A percentile compares a stretch with the other conserved stretches of the same genome.
Conservation (phyloP, 1,284 basidiomycete genomes). For the Spongispora temasekensis region DNA sequence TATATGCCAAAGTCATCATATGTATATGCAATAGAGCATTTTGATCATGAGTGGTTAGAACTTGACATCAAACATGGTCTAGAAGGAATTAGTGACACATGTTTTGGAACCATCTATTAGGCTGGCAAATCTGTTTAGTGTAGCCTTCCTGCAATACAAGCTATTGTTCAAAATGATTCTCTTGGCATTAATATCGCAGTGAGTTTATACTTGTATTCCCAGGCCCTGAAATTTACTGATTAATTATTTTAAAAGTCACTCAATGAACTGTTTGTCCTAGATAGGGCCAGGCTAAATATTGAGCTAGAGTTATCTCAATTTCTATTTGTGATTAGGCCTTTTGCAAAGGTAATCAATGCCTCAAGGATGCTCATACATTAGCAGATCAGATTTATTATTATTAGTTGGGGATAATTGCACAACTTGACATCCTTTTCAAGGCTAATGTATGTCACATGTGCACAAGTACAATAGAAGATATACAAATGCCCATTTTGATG, state of each 20-base stretch:
- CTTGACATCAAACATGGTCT: not conserved
- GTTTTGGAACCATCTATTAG: too few species aligned
- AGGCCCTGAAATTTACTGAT: too few species aligned
- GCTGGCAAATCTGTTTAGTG: not conserved
- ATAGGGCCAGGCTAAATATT: too few species aligned
- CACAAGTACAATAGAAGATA: not conserved
- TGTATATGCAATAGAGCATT: not conserved
- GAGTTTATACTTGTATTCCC: too few species aligned
- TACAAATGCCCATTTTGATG: constrained; percentile 2
- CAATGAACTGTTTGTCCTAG: too few species aligned
- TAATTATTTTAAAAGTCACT: too few species aligned
- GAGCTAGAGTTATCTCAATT: too few species aligned
- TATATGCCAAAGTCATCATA: not conserved
- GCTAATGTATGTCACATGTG: too few species aligned
- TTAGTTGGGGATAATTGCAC: constrained; percentile 2
- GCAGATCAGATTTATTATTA: constrained; percentile 2
- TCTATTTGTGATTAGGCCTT: too few species aligned
- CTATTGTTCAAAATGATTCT: not conserved
- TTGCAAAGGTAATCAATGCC: not conserved
- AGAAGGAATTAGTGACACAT: too few species aligned
- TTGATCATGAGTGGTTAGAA: not conserved
- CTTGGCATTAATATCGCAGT: not conserved
- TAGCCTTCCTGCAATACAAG: not conserved
- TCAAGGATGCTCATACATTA: not conserved
- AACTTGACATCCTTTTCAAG: not conserved